These are phyloP conservation scores for Eragrostis tef DNA, from an alignment of 202 grass and related monocot genomes.

Conservation along the genomic window DNA sequence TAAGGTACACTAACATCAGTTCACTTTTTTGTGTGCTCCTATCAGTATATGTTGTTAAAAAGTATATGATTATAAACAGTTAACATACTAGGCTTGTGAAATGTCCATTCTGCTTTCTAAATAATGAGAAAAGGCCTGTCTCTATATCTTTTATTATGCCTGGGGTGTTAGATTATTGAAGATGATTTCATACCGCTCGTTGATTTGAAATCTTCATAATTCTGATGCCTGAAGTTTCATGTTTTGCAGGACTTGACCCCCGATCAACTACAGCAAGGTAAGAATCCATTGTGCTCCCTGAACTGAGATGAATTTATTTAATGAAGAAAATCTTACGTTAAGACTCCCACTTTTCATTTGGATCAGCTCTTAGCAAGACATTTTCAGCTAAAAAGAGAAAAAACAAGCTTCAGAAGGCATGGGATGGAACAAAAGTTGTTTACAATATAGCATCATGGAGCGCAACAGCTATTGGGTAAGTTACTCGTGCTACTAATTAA, in stretches of 20 bases:
- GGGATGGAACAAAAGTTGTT: constrained; percentile 87
- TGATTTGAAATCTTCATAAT: constrained; percentile 10
- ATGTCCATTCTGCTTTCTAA: not conserved
- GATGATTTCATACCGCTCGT: not conserved
- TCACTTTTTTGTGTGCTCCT: not conserved
- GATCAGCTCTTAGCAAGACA: constrained; percentile 83
- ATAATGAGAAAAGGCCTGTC: not conserved
- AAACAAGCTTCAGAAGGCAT: constrained; percentile 81
- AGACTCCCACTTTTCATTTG: not conserved
- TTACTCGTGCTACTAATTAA: no score
- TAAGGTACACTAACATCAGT: constrained; percentile 61
- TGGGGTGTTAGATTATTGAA: constrained; percentile 32
- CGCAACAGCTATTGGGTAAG: constrained; percentile 90
- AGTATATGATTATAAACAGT: constrained; percentile 14
- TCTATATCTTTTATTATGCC: not conserved
- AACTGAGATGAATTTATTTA: constrained; percentile 31
- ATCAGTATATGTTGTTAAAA: constrained; percentile 11
- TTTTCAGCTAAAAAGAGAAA: constrained; percentile 84
- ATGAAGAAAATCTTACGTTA: not conserved
- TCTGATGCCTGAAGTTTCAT: constrained; percentile 35
- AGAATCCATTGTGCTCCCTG: not conserved
- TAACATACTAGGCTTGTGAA: not conserved
- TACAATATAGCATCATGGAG: constrained; percentile 97
- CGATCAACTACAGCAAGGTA: constrained; percentile 67
- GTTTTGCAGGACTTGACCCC: constrained; percentile 62